Conservation (phyloP, 495 filamentous ascomycete species). For the Aspergillus nanangensis region DNA sequence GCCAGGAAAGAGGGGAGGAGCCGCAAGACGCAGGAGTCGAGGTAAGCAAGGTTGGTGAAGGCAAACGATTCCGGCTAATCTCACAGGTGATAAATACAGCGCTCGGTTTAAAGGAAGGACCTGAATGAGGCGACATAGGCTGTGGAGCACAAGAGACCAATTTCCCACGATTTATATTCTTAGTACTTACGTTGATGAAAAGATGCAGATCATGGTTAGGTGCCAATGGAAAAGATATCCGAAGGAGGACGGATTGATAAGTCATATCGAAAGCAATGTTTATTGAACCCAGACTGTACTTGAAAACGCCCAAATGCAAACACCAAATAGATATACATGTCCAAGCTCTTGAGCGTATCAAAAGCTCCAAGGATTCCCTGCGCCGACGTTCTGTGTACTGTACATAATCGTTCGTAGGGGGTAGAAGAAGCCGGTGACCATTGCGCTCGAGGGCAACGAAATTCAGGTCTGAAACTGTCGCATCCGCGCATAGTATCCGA, state of each 20-base stretch:
- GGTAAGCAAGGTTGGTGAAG: slow-evolving; percentile 11
- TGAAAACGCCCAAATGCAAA: slow-evolving; percentile 26
- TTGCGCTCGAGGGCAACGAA: not conserved
- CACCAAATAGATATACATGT: slow-evolving; percentile 12
- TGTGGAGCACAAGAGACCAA: too few relatives aligned
- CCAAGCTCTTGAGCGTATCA: slow-evolving; percentile 2
- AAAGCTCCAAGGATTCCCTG: slow-evolving; percentile 1
- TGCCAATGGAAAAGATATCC: too few relatives aligned
- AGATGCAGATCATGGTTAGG: too few relatives aligned
- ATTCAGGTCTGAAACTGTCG: not conserved
- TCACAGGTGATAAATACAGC: slow-evolving; percentile 29
- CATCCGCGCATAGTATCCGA: not conserved
- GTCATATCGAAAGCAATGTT: too few relatives aligned
- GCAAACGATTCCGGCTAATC: slow-evolving; percentile 3
- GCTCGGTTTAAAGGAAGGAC: slow-evolving; percentile 24
- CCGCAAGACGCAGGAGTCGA: slow-evolving; percentile 20
- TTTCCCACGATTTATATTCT: too few relatives aligned
- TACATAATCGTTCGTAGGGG: slow-evolving; percentile 17
- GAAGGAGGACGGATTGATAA: too few relatives aligned
- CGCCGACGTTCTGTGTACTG: slow-evolving; percentile 17
- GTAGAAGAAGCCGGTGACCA: not conserved
- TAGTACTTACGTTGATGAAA: not conserved
- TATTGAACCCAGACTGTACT: slow-evolving; percentile 24
- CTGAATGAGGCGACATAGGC: not conserved
- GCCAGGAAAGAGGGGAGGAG: too few relatives aligned